Evolutionary conservation across 257 asterid species (phyloP).

Genomic region (Salvia miltiorrhiza): DNA sequence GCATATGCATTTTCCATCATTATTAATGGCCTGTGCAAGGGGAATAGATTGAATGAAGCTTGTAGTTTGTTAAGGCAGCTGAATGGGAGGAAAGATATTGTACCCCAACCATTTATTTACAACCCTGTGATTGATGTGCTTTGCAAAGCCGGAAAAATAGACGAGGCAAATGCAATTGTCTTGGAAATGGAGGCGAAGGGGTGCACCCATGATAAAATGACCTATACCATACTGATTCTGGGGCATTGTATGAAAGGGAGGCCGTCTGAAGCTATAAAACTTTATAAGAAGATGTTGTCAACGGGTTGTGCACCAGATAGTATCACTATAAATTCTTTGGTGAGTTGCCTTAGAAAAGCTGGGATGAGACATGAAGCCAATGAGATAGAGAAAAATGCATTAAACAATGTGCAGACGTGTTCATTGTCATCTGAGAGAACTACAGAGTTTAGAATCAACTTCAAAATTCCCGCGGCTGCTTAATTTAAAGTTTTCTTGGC

Average conservation of each 20-base stretch:
- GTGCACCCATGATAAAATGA: slow-evolving; percentile 74
- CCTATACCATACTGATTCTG: slow-evolving; percentile 81
- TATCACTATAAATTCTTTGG: slow-evolving; percentile 41
- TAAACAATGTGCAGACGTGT: slow-evolving; percentile 22
- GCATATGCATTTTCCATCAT: slow-evolving; percentile 63
- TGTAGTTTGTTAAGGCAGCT: slow-evolving; percentile 61
- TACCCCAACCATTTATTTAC: slow-evolving; percentile 72
- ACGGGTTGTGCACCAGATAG: slow-evolving; percentile 71
- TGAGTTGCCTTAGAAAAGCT: slow-evolving; percentile 76
- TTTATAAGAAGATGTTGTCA: slow-evolving; percentile 68
- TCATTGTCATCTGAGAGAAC: slow-evolving; percentile 38
- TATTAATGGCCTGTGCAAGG: slow-evolving; percentile 68
- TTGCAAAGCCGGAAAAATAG: slow-evolving; percentile 83
- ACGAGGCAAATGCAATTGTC: slow-evolving; percentile 68
- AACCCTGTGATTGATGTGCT: slow-evolving; percentile 90
- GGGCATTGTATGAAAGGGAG: slow-evolving; percentile 99
- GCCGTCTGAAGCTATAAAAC: slow-evolving; percentile 67
- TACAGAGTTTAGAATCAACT: slow-evolving; percentile 27
- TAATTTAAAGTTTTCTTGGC: slow-evolving; percentile 4
- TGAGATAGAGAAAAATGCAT: slow-evolving; percentile 49
- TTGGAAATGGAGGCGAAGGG: slow-evolving; percentile 81
- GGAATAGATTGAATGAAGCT: slow-evolving; percentile 76
- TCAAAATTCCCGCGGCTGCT: slow-evolving; percentile 60
- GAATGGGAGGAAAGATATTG: slow-evolving; percentile 50
- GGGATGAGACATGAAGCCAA: slow-evolving; percentile 85